phyloP scores from a whole-genome alignment of 345 rosid genomes.

The Passiflora organensis region DNA sequence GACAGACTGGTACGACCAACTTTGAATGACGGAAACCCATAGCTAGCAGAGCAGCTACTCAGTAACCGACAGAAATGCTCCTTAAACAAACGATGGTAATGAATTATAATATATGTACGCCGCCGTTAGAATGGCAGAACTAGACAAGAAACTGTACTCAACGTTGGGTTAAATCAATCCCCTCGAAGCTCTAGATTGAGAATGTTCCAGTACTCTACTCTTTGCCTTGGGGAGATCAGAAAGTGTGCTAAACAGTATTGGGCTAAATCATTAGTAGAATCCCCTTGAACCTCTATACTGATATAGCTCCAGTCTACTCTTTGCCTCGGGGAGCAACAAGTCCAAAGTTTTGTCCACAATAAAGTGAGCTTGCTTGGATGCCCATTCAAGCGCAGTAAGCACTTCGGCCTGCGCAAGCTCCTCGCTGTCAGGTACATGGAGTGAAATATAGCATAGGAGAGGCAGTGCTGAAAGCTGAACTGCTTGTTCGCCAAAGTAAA shows the following conservation, averaged over 20 bases:
- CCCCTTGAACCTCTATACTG: slow-evolving; percentile 86
- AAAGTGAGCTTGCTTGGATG: slow-evolving; percentile 59
- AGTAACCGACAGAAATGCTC: slow-evolving; percentile 1
- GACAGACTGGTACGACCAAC: not conserved
- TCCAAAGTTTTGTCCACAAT: slow-evolving; percentile 50
- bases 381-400: slow-evolving; percentile 79
- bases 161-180: slow-evolving; percentile 7
- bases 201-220: no score
- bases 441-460: slow-evolving; percentile 67
- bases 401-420: slow-evolving; percentile 72
- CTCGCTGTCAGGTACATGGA: slow-evolving; percentile 83
- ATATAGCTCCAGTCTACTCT: slow-evolving; percentile 74
- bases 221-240: no score
- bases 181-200: no score
- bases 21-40: not conserved
- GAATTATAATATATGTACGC: slow-evolving; percentile 24
- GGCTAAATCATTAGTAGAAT: slow-evolving; percentile 53
- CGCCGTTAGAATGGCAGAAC: slow-evolving; percentile 14
- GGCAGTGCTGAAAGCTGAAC: slow-evolving; percentile 54
- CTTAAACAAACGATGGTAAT: slow-evolving; percentile 9
- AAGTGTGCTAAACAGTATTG: no score
- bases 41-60: no score
- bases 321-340: slow-evolving; percentile 54
- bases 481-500: slow-evolving; percentile 69
- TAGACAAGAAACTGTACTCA: slow-evolving; percentile 10